These are phyloP conservation scores for Calvatia gigantea DNA, from an alignment of 768 basidiomycete species.

Conservation along the genomic window DNA sequence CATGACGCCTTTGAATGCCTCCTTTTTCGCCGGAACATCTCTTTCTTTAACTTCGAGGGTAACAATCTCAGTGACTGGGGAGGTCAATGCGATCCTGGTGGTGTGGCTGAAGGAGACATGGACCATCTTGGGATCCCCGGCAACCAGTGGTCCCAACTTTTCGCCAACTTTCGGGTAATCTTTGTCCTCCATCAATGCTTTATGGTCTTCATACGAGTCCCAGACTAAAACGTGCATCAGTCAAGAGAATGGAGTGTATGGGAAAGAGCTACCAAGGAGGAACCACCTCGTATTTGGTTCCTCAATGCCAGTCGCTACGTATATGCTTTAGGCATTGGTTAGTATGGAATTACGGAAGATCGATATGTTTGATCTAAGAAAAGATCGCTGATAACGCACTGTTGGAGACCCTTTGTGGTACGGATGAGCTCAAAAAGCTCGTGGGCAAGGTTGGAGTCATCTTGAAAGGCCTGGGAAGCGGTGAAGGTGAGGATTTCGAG, in stretches of 20 bases:
- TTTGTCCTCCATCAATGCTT: neutral
- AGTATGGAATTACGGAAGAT: neutral
- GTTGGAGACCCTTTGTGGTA: neutral
- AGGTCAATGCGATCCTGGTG: neutral
- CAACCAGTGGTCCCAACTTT: neutral
- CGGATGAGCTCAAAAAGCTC: neutral
- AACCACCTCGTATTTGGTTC: slow-evolving; percentile 2
- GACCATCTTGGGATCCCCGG: neutral
- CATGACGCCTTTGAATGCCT: neutral
- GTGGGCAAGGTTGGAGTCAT: neutral
- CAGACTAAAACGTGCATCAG: neutral
- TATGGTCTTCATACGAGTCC: slow-evolving; percentile 8
- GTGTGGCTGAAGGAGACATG: neutral
- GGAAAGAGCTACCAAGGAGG: neutral
- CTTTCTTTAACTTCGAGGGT: neutral
- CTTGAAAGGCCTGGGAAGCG: neutral
- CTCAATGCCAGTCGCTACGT: neutral
- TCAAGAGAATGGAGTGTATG: neutral
- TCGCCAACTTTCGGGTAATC: neutral
- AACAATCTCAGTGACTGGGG: slow-evolving; percentile 4
- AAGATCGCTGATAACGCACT: neutral
- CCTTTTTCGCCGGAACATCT: neutral
- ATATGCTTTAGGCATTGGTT: neutral
- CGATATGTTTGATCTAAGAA: neutral
- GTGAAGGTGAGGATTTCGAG: slow-evolving; percentile 3